Evolutionary conservation across 345 rosid genomes (phyloP), one percentile per base, ranked within the genome.

Genomic region (Hypericum perforatum): DNA sequence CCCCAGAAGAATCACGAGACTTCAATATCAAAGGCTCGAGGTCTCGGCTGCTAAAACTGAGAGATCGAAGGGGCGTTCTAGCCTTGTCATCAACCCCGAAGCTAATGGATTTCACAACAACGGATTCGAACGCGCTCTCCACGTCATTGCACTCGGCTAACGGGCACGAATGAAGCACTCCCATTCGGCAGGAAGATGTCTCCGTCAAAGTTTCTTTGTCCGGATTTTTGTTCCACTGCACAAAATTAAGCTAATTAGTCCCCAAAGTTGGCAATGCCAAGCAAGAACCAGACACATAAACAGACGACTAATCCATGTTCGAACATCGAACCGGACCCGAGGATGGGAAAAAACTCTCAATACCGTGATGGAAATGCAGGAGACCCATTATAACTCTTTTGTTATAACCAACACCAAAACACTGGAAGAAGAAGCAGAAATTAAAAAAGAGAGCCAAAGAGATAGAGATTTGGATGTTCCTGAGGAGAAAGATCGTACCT

Each of bases 51-150:
- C 72, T 73, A 74, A 92, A 85, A 62, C 82, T 86, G 50, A 89
- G 69, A 37, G 94, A 83, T 60, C 86, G 73, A 41, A 72, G 63
- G 0, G 83, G 84, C 8, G 95, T 88, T 62, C 59, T 80, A 38
- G 54, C 50, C 8, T 12, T 78, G 9, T 70, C 82, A 54, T 79
- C 73, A 41, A 73, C 85, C 22, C 97, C 98, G 39, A 85, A 77
- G 77, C 85, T 69, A 39, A 89, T 66, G 53, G 98, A 85, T 59
- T 80, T 88, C 3, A 88, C 97, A 0, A 59, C 65, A 59, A 92
- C 68, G 41, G 84, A 85, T 69, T 88, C 97, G 15, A 83, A 63
- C 49, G 70, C 75, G 47, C 57, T 69, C 16, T 88, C 95, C 57
- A 72, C 69, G 54, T 82, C 91, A 55, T 67, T 68, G 59, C 70